Evolutionary conservation across 352 stramenopile genomes (phyloP), one percentile per base, ranked within the genome.

Genomic region (Thraustotheca clavata): DNA sequence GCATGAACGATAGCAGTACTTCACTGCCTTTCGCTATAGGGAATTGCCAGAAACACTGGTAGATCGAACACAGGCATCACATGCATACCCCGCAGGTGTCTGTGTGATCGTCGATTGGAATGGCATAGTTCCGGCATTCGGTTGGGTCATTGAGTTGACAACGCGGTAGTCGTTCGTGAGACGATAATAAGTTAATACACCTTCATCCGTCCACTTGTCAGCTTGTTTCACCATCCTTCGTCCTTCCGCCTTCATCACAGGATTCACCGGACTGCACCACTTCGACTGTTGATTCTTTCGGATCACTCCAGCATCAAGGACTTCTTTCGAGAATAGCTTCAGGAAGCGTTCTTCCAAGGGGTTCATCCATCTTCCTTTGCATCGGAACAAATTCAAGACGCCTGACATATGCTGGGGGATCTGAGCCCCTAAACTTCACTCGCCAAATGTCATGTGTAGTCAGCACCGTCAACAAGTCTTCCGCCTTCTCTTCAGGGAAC

Each of bases 1-100:
- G 71, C 69, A 75, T 71, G 46, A 71, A 73, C 0, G 36, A 68
- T 20, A 74, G 36, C 8, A 70, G 27, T 11, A 69, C 62, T 39
- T 72, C 66, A 22, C 67, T 71, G 4, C 60, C 32, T 18, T 67
- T 31, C 32, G 63, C 60, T 0, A 72, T 7, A 11, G 59, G 46
- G 12, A 73, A 40, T 41, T 75, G 62, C 62, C 67, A 71, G 20
- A 68, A 71, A 12, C 63, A 55, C 22, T 43, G 39, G 52, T 69
- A 73, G 61, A 20, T 46, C 39, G 39, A 46, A 46, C 39, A 20
- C 20, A 20, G 18, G 18, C 39, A 46, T 46, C 1, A 20, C 39
- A 18, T 46, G n/a, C 39, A 20, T 46, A 1, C 39, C 39, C 1
- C 39, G 39, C 20, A 46, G 39, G 20, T 46, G 39, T n/a, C 39